These are phyloP conservation scores for Lactarius psammicola DNA, from an alignment of 768 basidiomycete species.

Conservation along the genomic window DNA sequence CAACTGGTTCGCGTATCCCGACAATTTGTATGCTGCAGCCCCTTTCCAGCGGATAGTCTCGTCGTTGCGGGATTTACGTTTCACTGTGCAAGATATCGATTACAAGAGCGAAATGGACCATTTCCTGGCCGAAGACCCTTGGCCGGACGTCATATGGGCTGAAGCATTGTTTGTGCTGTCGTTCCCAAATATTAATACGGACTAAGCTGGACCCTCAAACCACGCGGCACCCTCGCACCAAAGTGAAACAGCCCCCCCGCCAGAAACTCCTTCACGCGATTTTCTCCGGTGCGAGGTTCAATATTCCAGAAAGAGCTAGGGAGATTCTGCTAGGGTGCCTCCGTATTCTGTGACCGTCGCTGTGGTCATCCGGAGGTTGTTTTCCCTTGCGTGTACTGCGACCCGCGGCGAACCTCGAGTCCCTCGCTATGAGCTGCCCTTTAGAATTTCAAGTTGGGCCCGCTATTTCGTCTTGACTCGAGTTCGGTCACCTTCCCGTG, in stretches of 20 bases:
- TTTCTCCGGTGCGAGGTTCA: too few species aligned
- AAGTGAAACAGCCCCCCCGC: too few species aligned
- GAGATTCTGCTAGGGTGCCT: too few species aligned
- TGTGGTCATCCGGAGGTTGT: too few species aligned
- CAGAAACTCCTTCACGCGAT: too few species aligned
- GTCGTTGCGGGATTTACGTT: background rate
- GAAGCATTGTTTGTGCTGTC: too few species aligned
- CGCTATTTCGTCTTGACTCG: background rate
- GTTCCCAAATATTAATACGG: too few species aligned
- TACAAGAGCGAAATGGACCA: background rate
- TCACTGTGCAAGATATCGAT: background rate
- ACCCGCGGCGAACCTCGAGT: background rate
- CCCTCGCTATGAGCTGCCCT: background rate
- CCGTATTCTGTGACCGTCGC: too few species aligned
- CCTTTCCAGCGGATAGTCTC: background rate
- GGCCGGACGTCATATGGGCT: background rate
- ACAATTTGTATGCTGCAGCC: background rate
- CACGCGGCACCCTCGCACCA: too few species aligned
- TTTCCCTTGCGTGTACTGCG: conserved; percentile 1
- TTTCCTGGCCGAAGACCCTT: background rate
- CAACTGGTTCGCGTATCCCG: background rate
- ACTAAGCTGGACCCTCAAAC: too few species aligned
- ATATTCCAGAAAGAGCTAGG: too few species aligned
- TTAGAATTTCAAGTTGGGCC: background rate
- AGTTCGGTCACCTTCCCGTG: background rate